These are phyloP conservation scores for Epichloe gansuensis DNA, from an alignment of 2,329 filamentous ascomycete genomes.

Conservation along the genomic window DNA sequence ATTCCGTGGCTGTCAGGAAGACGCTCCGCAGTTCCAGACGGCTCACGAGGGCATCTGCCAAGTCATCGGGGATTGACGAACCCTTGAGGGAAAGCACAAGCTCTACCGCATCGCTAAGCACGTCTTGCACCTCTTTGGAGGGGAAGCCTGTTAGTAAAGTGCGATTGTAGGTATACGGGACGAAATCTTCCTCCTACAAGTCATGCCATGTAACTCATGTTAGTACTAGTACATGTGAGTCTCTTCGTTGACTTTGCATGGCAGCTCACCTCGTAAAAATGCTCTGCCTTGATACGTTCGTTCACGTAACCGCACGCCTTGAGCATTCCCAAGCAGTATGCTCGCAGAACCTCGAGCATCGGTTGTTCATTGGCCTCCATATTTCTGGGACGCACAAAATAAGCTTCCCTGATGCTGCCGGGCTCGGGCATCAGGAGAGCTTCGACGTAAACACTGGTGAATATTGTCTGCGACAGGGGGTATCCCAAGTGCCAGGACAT, in stretches of 20 bases:
- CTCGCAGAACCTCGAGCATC: constrained; percentile 55
- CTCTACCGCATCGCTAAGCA: constrained; percentile 41
- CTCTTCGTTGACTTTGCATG: too few species aligned
- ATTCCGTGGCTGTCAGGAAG: constrained; percentile 44
- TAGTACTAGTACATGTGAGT: not conserved
- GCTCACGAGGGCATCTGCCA: constrained; percentile 43
- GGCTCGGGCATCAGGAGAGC: constrained; percentile 62
- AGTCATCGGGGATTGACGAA: constrained; percentile 23
- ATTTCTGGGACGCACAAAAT: constrained; percentile 37
- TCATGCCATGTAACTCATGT: not conserved
- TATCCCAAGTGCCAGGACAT: constrained; percentile 98
- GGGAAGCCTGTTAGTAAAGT: constrained; percentile 56
- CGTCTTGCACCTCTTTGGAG: constrained; percentile 38
- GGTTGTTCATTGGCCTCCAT: constrained; percentile 23
- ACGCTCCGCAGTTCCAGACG: constrained; percentile 54
- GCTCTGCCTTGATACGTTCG: constrained; percentile 62
- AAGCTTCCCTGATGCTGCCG: constrained; percentile 47
- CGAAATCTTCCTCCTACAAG: constrained; percentile 81
- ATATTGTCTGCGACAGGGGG: constrained; percentile 83
- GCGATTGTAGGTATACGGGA: constrained; percentile 79
- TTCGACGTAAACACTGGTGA: constrained; percentile 86
- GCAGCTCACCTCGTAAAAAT: constrained; percentile 67
- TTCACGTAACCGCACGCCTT: constrained; percentile 76
- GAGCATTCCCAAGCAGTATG: constrained; percentile 74
- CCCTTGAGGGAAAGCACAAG: constrained; percentile 32